Evolutionary conservation across 2,329 filamentous ascomycete genomes (phyloP).

Genomic region (Grosmannia clavigera): DNA sequence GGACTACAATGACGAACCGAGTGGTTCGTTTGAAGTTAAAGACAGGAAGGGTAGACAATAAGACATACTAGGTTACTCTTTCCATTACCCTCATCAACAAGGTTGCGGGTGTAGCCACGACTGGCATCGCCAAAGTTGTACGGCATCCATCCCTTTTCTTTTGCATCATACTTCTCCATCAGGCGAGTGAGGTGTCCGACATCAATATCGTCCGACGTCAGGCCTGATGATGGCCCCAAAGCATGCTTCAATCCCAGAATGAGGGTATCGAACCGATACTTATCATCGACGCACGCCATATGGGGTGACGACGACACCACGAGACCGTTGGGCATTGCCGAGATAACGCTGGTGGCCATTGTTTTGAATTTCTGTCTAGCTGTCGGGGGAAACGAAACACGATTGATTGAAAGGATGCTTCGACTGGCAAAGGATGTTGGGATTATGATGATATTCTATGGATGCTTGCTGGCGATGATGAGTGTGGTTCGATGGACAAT

Average conservation of each 20-base stretch:
- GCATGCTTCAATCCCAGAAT: slow-evolving; percentile 60
- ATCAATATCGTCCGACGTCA: slow-evolving; percentile 73
- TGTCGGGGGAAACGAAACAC: background rate
- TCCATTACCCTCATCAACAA: slow-evolving; percentile 79
- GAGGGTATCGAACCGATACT: slow-evolving; percentile 49
- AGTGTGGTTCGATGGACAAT: background rate
- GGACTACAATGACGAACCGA: background rate
- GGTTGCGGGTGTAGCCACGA: slow-evolving; percentile 70
- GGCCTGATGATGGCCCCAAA: slow-evolving; percentile 68
- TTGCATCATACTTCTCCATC: slow-evolving; percentile 64
- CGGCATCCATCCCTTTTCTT: slow-evolving; percentile 55
- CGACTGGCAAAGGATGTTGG: background rate
- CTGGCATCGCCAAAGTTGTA: slow-evolving; percentile 64
- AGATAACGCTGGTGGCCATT: background rate
- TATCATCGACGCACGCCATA: slow-evolving; percentile 12
- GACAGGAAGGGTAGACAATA: background rate
- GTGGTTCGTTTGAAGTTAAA: background rate
- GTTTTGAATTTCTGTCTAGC: background rate
- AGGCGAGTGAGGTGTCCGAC: slow-evolving; percentile 55
- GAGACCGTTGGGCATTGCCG: background rate
- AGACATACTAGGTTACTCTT: slow-evolving; percentile 37
- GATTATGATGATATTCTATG: background rate
- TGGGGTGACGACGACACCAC: background rate
- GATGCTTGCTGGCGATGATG: background rate
- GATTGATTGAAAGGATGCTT: background rate